A percentile compares a stretch with the other conserved stretches of the same genome.
Evolutionary conservation across 176 grass and related monocot genomes (phyloP).

Genomic region (Lolium perenne): DNA sequence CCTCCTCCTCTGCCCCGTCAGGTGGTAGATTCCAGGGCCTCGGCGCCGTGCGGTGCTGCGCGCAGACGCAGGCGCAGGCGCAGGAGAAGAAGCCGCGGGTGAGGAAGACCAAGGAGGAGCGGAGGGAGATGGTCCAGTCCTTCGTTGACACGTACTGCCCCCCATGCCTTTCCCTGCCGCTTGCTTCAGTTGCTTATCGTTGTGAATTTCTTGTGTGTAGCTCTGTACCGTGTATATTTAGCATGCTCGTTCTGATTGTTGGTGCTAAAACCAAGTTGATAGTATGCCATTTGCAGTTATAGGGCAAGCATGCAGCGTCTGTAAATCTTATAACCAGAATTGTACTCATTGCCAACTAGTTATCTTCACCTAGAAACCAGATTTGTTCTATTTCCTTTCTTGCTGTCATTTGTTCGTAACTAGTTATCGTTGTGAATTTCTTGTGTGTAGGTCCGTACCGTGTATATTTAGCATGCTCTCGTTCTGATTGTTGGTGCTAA

Average conservation of each 20-base stretch:
- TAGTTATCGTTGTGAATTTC: not conserved
- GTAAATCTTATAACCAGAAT: not conserved
- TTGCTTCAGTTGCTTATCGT: no score
- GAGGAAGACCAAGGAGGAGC: slow-evolving; percentile 92
- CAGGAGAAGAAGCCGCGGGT: slow-evolving; percentile 78
- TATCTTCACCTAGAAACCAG: not conserved
- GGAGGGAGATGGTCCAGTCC: slow-evolving; percentile 83
- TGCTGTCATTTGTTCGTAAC: not conserved
- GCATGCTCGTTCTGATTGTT: not conserved
- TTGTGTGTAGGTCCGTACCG: not conserved
- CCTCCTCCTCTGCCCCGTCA: not conserved
- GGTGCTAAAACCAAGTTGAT: not conserved
- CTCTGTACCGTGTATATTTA: not conserved
- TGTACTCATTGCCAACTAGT: not conserved
- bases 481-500: not conserved
- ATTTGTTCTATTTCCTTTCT: not conserved
- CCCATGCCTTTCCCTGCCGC: not conserved
- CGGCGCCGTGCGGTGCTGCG: slow-evolving; percentile 48
- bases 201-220: not conserved
- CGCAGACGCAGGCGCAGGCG: not conserved
- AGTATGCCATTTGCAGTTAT: not conserved
- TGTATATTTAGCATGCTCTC: not conserved
- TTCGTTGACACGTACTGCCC: slow-evolving; percentile 68
- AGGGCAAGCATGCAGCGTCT: not conserved
- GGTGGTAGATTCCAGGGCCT: not conserved